Evolutionary conservation across 805 yeast species (phyloP), one percentile per base, ranked within the genome.

Genomic region (Zygosaccharomyces kombuchaensis): DNA sequence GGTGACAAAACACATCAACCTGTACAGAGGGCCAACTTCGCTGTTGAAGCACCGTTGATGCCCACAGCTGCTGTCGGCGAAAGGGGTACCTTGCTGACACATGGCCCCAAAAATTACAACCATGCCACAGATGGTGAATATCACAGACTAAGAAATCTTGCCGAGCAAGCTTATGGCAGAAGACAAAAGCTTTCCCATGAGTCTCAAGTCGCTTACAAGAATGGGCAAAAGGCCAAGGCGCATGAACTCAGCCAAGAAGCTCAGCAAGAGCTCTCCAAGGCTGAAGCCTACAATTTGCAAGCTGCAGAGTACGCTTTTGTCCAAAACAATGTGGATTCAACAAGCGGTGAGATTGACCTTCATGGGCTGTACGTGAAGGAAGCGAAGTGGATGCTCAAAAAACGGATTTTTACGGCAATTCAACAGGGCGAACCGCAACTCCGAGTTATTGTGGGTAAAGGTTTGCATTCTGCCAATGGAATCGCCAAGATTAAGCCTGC

Each of bases 321-420:
- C 35, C 90, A 85, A 53, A 91, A 91, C 65, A 91, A 91, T 60
- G 78, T 87, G 32, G 97, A 90, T 59, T 82, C 91, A n/a, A 81
- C 77, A 26, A 73, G 74, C 19, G 84, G 87, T 63, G 98, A 91
- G 66, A 88, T 91, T 51, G 98, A 91, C 68, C 72, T 91, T 43
- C 99, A 91, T 65, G 99, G 99, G 0, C 70, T 91, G 25, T 90
- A 74, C 56, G 95, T 91, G 14, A 84, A 82, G 62, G 99, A 91
- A 68, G 96, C 97, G 6, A 78, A 79, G 50, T 84, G 79, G 60
- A 78, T 84, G 41, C 71, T 91, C 53, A 86, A 83, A 55, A 79
- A 77, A 49, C 74, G 98, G 47, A 76, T 91, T 40, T 73, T 75
- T n/a, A 80, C 80, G 22, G 87, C 82, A 44, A 73, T 79, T 12